These are phyloP conservation scores for Phytophthora ramorum DNA, from an alignment of 352 stramenopile genomes.

Conservation along the genomic window DNA sequence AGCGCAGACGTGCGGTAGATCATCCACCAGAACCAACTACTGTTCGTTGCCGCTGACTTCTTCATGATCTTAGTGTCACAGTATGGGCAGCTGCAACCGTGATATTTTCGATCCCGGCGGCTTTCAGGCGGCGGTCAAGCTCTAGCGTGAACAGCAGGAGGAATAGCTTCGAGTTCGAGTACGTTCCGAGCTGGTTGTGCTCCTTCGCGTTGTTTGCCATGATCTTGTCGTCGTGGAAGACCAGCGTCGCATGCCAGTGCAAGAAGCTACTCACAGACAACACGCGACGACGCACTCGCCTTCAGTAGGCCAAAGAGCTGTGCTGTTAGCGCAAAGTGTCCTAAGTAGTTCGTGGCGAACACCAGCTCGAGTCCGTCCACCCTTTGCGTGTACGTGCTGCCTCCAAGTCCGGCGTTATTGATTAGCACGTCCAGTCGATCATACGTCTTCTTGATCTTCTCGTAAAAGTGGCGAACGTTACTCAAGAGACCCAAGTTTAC, in stretches of 20 bases:
- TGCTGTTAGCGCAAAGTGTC: slow-evolving; percentile 58
- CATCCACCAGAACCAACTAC: slow-evolving; percentile 33
- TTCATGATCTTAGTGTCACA: slow-evolving; percentile 27
- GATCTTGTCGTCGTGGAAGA: slow-evolving; percentile 38
- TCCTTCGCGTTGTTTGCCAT: slow-evolving; percentile 36
- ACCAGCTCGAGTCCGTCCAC: slow-evolving; percentile 56
- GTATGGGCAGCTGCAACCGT: slow-evolving; percentile 34
- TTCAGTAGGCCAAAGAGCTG: slow-evolving; percentile 50
- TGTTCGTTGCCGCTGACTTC: slow-evolving; percentile 25
- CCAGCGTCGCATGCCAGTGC: slow-evolving; percentile 31
- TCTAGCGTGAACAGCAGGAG: slow-evolving; percentile 62
- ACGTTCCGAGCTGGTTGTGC: slow-evolving; percentile 44
- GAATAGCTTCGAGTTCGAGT: slow-evolving; percentile 54
- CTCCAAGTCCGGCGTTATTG: slow-evolving; percentile 75
- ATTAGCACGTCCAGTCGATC: slow-evolving; percentile 60
- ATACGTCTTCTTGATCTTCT: slow-evolving; percentile 31
- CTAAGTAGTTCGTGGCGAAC: slow-evolving; percentile 71
- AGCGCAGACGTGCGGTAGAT: not conserved
- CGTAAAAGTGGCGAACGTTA: slow-evolving; percentile 44
- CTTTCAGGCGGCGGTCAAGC: slow-evolving; percentile 44
- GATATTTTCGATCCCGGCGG: slow-evolving; percentile 27
- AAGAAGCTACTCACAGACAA: slow-evolving; percentile 45
- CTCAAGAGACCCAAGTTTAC: slow-evolving; percentile 49
- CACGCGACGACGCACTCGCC: slow-evolving; percentile 22
- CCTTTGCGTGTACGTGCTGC: slow-evolving; percentile 36